Percentiles rank a stretch among this genome's conserved stretches.
phyloP scores from a whole-genome alignment of 164 flowering plant genomes.

The Macadamia integrifolia region DNA sequence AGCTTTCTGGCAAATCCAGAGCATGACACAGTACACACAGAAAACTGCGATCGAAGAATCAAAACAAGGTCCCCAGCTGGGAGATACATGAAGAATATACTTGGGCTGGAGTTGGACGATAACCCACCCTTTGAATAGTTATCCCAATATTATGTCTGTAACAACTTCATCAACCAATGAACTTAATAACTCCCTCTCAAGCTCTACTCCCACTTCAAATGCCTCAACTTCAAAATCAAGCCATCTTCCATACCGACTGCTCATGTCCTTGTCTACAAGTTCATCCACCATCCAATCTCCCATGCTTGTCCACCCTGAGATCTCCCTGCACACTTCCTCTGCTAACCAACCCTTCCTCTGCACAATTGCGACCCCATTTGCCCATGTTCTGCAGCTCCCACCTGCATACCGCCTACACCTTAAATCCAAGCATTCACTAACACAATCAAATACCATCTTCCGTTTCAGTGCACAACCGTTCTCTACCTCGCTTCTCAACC shows the following conservation, averaged over 20 bases:
- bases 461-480: slow-evolving; percentile 26
- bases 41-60: neutral
- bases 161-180: slow-evolving; percentile 70
- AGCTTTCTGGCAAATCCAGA: no score
- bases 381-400: slow-evolving; percentile 59
- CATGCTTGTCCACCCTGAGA: slow-evolving; percentile 55
- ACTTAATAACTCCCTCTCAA: slow-evolving; percentile 46
- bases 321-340: slow-evolving; percentile 67
- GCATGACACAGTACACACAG: no score
- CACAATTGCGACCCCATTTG: slow-evolving; percentile 46
- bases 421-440: slow-evolving; percentile 59
- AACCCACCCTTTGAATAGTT: slow-evolving; percentile 5
- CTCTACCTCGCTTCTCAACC: slow-evolving; percentile 13
- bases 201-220: slow-evolving; percentile 48
- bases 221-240: slow-evolving; percentile 61
- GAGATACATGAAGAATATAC: neutral
- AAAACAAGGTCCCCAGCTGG: neutral
- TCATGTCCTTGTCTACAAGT: slow-evolving; percentile 91
- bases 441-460: slow-evolving; percentile 63
- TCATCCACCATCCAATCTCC: slow-evolving; percentile 82
- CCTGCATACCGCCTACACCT: slow-evolving; percentile 45
- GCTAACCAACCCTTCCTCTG: slow-evolving; percentile 54
- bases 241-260: slow-evolving; percentile 68
- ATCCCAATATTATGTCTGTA: slow-evolving; percentile 39
- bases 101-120: slow-evolving; percentile 4